Conservation (phyloP, 2,329 filamentous ascomycete genomes). For the Gyromitra esculenta region DNA sequence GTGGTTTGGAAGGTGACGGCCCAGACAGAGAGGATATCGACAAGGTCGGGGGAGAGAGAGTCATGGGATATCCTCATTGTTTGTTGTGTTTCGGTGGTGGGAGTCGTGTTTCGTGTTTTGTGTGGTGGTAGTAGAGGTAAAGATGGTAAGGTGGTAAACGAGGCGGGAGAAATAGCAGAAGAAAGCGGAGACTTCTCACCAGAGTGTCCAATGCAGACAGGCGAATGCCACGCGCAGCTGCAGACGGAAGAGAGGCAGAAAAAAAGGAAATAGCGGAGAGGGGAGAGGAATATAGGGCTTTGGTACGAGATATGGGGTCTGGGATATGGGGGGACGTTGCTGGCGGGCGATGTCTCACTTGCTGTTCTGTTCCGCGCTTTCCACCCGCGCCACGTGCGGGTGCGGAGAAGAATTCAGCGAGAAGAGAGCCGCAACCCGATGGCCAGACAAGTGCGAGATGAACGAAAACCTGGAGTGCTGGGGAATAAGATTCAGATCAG, state of each 20-base stretch:
- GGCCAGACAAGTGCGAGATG: constrained; percentile 31
- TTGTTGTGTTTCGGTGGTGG: neutral
- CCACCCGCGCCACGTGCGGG: constrained; percentile 24
- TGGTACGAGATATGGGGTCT: neutral
- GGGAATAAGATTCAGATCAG: neutral
- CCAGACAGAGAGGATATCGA: constrained; percentile 53
- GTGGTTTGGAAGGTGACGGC: constrained; percentile 54
- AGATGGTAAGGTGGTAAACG: neutral
- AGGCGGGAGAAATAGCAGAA: neutral
- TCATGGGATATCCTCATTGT: constrained; percentile 54
- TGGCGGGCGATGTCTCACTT: constrained; percentile 41
- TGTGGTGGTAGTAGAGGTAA: neutral
- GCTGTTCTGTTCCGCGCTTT: constrained; percentile 17
- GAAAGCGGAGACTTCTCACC: neutral
- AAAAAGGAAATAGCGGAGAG: neutral
- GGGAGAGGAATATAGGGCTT: neutral
- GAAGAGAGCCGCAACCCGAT: constrained; percentile 23
- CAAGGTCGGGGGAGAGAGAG: constrained; percentile 55
- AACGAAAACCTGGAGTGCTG: constrained; percentile 5
- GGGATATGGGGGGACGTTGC: neutral
- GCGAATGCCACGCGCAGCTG: constrained; percentile 4
- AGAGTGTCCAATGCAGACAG: neutral
- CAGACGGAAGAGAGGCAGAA: neutral
- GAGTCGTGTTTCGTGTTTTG: neutral
- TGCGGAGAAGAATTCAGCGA: constrained; percentile 28